These are phyloP conservation scores for Teratosphaeria nubilosa DNA, from an alignment of 2,329 filamentous ascomycete species.

Conservation along the genomic window DNA sequence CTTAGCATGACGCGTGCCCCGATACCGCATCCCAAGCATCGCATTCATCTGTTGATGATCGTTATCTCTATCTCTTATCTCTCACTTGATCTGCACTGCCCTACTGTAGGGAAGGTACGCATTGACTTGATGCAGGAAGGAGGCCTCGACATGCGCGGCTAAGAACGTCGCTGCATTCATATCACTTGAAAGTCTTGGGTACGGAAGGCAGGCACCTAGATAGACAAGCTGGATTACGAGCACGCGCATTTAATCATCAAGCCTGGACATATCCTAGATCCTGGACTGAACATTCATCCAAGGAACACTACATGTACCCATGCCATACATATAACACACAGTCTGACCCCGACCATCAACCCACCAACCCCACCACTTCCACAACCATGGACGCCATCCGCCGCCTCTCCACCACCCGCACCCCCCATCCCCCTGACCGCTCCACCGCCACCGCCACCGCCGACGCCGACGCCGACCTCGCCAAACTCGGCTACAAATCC, in stretches of 20 bases:
- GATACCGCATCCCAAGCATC: too few relatives aligned
- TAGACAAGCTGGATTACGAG: too few relatives aligned
- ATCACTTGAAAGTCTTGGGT: too few relatives aligned
- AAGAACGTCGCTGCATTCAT: too few relatives aligned
- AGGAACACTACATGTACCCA: too few relatives aligned
- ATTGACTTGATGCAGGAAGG: background rate
- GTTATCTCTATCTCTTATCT: background rate
- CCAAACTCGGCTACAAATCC: conserved; percentile 57
- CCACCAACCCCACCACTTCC: background rate
- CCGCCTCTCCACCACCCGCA: background rate
- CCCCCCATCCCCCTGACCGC: background rate
- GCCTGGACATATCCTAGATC: too few relatives aligned
- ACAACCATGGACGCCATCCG: background rate
- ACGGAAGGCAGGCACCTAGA: too few relatives aligned
- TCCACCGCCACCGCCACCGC: background rate
- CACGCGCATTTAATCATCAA: too few relatives aligned
- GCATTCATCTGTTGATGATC: too few relatives aligned
- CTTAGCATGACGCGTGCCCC: too few relatives aligned
- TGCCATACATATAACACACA: background rate
- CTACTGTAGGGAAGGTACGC: background rate
- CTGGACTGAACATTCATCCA: too few relatives aligned
- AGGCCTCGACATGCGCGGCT: background rate
- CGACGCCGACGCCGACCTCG: conserved; percentile 49
- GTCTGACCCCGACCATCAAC: background rate
- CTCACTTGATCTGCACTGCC: background rate